These are phyloP conservation scores for Solanum lycopersicoides DNA, from an alignment of 257 asterid genomes.

Conservation along the genomic window DNA sequence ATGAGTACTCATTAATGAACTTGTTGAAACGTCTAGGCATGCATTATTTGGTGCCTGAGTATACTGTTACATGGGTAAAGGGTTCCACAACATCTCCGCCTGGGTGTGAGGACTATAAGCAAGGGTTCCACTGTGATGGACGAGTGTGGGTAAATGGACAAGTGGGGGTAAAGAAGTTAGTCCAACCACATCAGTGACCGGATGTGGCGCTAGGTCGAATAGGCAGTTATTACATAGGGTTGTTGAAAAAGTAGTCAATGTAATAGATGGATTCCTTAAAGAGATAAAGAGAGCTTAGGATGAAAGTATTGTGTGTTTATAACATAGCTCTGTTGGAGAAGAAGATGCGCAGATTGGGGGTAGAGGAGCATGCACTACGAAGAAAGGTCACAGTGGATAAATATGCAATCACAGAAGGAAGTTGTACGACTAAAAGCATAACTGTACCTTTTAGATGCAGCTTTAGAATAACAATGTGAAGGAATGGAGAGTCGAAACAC, in stretches of 20 bases:
- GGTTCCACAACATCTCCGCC: background rate
- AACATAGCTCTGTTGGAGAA: background rate
- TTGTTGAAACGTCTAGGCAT: background rate
- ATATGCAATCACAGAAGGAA: background rate
- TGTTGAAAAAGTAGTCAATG: background rate
- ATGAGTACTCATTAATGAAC: background rate
- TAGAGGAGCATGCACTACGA: background rate
- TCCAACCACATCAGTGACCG: background rate
- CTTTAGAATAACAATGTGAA: background rate
- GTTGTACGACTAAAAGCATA: background rate
- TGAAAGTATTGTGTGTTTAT: background rate
- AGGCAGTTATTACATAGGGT: background rate
- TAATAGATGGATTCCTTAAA: background rate
- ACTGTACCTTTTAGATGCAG: background rate
- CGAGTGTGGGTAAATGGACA: background rate
- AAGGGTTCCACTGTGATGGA: background rate
- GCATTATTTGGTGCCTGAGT: background rate
- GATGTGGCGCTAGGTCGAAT: background rate
- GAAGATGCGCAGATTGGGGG: background rate
- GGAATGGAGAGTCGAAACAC: background rate
- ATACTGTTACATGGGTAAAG: background rate
- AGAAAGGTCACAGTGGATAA: background rate
- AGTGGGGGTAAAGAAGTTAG: background rate
- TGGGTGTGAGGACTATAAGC: background rate
- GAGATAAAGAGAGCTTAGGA: background rate